Conservation (phyloP, 2,329 filamentous ascomycete genomes). For the Lachnellula subtilissima region DNA sequence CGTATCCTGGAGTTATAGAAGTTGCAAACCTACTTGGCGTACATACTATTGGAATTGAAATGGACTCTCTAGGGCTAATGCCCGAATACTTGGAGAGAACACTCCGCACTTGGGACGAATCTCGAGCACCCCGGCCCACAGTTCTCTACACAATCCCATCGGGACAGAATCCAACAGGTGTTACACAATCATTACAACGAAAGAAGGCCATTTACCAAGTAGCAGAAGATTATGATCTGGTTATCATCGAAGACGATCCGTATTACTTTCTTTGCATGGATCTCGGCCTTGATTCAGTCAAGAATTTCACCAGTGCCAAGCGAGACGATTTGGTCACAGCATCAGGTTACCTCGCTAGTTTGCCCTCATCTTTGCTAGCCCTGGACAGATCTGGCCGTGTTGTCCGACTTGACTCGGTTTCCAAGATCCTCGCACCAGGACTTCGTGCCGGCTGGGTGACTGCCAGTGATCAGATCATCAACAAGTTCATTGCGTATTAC, state of each 20-base stretch:
- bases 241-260: not conserved
- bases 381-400: slow-evolving; percentile 82
- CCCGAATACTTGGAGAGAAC: not conserved
- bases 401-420: slow-evolving; percentile 83
- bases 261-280: not conserved
- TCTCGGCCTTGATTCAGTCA: not conserved
- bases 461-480: slow-evolving; percentile 43
- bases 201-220: slow-evolving; percentile 18
- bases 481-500: not conserved
- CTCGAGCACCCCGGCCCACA: slow-evolving; percentile 57
- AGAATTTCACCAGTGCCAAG: not conserved
- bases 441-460: slow-evolving; percentile 82
- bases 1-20: not conserved
- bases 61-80: not conserved
- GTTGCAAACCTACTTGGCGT: not conserved
- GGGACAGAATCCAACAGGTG: slow-evolving; percentile 67
- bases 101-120: not conserved
- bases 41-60: not conserved
- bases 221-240: not conserved
- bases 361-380: slow-evolving; percentile 69
- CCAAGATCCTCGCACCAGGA: slow-evolving; percentile 79
- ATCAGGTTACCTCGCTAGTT: slow-evolving; percentile 60
- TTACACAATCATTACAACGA: slow-evolving; percentile 59
- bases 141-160: slow-evolving; percentile 65
- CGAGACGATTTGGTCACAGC: slow-evolving; percentile 35